Conservation (phyloP, 2,329 filamentous ascomycete genomes). For the Conoideocrella luteorostrata region DNA sequence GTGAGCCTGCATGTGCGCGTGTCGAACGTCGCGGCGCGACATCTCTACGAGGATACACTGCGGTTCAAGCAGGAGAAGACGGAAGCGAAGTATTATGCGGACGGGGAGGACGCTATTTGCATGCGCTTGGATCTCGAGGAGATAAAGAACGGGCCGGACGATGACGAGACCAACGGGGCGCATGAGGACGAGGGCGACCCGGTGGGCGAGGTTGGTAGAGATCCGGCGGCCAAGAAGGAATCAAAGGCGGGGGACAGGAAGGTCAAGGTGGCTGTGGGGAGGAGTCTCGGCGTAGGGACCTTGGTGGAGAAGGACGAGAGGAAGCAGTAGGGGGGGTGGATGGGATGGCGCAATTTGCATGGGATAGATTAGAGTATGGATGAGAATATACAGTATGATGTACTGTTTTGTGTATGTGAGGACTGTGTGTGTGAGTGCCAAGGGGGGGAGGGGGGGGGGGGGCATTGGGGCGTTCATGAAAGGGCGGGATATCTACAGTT, state of each 20-base stretch:
- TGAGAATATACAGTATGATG: too few relatives aligned
- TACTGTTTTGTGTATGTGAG: too few relatives aligned
- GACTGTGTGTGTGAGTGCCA: too few relatives aligned
- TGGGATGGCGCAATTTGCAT: too few relatives aligned
- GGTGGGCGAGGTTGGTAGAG: conserved; percentile 58
- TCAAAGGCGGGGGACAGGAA: conserved; percentile 52
- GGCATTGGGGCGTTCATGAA: too few relatives aligned
- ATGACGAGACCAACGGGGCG: conserved; percentile 20
- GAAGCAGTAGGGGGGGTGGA: conserved; percentile 17
- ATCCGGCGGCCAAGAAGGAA: conserved; percentile 33
- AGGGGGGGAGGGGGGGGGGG: too few relatives aligned
- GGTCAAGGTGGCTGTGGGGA: conserved; percentile 80
- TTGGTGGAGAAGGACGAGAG: conserved; percentile 66
- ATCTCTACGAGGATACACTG: conserved; percentile 87
- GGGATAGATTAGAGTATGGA: too few relatives aligned
- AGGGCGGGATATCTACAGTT: too few relatives aligned
- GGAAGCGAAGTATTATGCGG: conserved; percentile 89
- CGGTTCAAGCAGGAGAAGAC: conserved; percentile 83
- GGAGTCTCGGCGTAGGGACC: conserved; percentile 70
- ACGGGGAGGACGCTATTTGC: conserved; percentile 90
- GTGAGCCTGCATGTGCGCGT: conserved; percentile 94
- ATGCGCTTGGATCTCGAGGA: conserved; percentile 82
- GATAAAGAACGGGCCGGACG: conserved; percentile 44
- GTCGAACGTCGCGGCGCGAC: conserved; percentile 84
- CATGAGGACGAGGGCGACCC: conserved; percentile 62